These are phyloP conservation scores for Punica granatum DNA, from an alignment of 345 rosid species.

Conservation along the genomic window DNA sequence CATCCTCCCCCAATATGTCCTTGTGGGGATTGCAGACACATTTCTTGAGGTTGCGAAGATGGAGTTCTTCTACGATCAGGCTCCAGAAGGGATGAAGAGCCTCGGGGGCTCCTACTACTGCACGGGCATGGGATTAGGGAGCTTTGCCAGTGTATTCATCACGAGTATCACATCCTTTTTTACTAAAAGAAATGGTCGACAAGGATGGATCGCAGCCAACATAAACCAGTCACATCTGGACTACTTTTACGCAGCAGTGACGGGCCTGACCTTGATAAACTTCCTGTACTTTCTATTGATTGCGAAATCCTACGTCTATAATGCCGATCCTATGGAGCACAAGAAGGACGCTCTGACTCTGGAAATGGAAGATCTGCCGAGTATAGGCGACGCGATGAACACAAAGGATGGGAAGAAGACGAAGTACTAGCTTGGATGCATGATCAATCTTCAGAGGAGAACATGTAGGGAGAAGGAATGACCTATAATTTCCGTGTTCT, in stretches of 20 bases:
- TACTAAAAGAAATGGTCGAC: constrained; percentile 36
- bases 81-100: constrained; percentile 79
- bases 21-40: constrained; percentile 63
- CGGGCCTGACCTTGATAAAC: constrained; percentile 38
- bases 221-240: constrained; percentile 59
- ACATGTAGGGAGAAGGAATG: too few species aligned
- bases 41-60: constrained; percentile 69
- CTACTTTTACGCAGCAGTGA: constrained; percentile 52
- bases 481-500: too few species aligned
- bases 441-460: not conserved
- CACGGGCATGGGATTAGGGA: constrained; percentile 53
- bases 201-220: constrained; percentile 65
- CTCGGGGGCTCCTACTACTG: constrained; percentile 66
- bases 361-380: constrained; percentile 3
- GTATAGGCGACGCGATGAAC: not conserved
- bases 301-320: constrained; percentile 46
- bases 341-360: not conserved
- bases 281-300: constrained; percentile 49
- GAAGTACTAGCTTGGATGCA: not conserved
- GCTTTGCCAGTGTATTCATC: constrained; percentile 55
- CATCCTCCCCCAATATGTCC: constrained; percentile 62
- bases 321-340: constrained; percentile 27
- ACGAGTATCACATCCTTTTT: constrained; percentile 36
- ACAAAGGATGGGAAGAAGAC: not conserved
- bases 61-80: constrained; percentile 82